Conservation (phyloP, 345 rosid genomes). For the Citrus unshiu region DNA sequence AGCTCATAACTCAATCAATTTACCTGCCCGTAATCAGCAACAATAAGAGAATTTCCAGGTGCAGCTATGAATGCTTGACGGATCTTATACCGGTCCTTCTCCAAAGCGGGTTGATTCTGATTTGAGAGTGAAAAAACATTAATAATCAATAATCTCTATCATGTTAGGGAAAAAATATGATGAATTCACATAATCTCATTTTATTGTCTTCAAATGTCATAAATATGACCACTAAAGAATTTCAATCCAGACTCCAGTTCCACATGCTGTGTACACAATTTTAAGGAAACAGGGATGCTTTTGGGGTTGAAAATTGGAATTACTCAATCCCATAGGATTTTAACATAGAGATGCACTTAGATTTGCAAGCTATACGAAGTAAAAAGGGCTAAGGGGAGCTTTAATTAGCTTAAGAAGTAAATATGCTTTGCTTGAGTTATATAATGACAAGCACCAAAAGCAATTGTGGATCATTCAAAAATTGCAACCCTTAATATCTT, state of each 20-base stretch:
- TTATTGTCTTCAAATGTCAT: neutral
- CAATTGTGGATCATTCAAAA: neutral
- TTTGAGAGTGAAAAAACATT: neutral
- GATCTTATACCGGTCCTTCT: conserved; percentile 97
- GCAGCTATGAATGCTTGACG: conserved; percentile 92
- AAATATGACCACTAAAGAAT: neutral
- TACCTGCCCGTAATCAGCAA: conserved; percentile 99
- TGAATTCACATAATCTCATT: neutral
- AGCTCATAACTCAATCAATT: conserved; percentile 19
- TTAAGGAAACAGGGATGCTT: neutral
- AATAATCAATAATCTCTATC: neutral
- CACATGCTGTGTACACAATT: neutral
- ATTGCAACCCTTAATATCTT: neutral
- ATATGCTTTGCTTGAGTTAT: neutral
- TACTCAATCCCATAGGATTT: neutral
- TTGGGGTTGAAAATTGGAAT: conserved; percentile 3
- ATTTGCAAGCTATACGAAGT: neutral
- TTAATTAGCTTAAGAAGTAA: neutral
- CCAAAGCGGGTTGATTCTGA: conserved; percentile 98
- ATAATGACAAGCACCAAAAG: conserved; percentile 2
- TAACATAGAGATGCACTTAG: neutral
- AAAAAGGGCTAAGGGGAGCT: neutral
- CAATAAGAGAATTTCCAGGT: conserved; percentile 92
- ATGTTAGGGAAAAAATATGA: neutral
- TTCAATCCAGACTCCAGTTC: neutral